Base-by-base conservation (phyloP, 208 protist species). In the Crithidia sp. region DNA sequence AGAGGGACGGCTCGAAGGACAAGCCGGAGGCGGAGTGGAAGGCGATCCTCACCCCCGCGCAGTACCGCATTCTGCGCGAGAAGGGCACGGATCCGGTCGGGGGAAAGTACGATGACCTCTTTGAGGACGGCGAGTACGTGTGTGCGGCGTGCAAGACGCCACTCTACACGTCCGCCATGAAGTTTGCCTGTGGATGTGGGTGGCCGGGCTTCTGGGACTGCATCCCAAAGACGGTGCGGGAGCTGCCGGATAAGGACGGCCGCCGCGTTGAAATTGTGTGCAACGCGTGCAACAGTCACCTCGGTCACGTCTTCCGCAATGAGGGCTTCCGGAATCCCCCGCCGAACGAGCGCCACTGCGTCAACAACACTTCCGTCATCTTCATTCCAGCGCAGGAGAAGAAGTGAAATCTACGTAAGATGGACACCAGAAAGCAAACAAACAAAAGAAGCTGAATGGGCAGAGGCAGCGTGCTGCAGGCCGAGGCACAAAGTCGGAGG, bases 301-400 rank as follows among this genome's bases (percentile, higher is more conserved):
- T 98, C 19, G 96, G 96, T 1, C 96, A 98, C 74, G 81, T 98
- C 6, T 98, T 98, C 70, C 85, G 92, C 37, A 85, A 84, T 7
- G 96, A 98, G 77, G 82, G 90, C 19, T 96, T 97, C 70, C 74
- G 43, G 16, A 94, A 95, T 61, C 93, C 96, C 2, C 86, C 88
- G 43, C 89, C 92, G n/a, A 97, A 98, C 67, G 86, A 97, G 80
- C 86, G 96, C 19, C 93, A 97, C 77, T 97, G 93, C 77, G 93
- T 97, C 40, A 97, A 97, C 81, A 86, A 69, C 72, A 93, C 89
- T 2, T 86, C 91, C 7, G 57, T 97, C 14, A 44, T 59, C 12
- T 93, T 96, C 45, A 63, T 83, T 5, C 83, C 85, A 7, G 55
- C 61, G 17, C 16, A 82, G 28, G 40, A 56, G 36, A 64, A 60